Conservation (phyloP, 1,284 basidiomycete genomes). For the Pterulicium gracile region DNA sequence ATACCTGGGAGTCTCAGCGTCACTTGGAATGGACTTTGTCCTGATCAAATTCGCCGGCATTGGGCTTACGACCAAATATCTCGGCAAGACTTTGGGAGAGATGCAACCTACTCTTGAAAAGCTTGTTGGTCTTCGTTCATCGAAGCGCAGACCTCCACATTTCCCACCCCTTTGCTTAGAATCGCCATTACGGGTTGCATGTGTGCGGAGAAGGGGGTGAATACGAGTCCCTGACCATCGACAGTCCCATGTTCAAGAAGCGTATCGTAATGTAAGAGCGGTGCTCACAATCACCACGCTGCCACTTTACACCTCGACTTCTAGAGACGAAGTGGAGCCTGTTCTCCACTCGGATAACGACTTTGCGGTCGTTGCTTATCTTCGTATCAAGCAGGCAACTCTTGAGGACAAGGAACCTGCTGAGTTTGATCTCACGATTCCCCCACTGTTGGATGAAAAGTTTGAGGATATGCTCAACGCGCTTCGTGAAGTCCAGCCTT, state of each 20-base stretch:
- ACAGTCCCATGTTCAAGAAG: constrained; percentile 82
- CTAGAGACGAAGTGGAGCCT: constrained; percentile 57
- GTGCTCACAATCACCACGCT: too few species aligned
- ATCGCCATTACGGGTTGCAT: constrained; percentile 80
- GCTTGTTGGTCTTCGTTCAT: constrained; percentile 40
- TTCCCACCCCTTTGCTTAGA: constrained; percentile 32
- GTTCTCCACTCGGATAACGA: constrained; percentile 68
- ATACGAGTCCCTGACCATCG: constrained; percentile 91
- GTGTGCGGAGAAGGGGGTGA: constrained; percentile 98
- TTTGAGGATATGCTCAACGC: too few species aligned
- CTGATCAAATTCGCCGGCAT: constrained; percentile 97
- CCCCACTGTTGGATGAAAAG: constrained; percentile 38
- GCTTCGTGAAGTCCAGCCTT: too few species aligned
- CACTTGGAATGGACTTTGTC: too few species aligned
- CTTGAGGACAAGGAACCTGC: constrained; percentile 41
- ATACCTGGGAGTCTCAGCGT: too few species aligned
- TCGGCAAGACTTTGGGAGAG: constrained; percentile 68
- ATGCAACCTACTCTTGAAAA: constrained; percentile 69
- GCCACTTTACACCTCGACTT: too few species aligned
- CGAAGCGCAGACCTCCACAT: neutral
- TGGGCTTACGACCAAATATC: constrained; percentile 69
- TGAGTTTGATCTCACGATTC: constrained; percentile 23
- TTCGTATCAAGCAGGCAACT: constrained; percentile 63
- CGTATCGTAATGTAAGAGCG: constrained; percentile 58
- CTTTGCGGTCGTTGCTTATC: constrained; percentile 81